Percentiles rank a stretch among this genome's conserved stretches.
phyloP scores from a whole-genome alignment of 495 filamentous ascomycete genomes.

The Entonaema liquescens region DNA sequence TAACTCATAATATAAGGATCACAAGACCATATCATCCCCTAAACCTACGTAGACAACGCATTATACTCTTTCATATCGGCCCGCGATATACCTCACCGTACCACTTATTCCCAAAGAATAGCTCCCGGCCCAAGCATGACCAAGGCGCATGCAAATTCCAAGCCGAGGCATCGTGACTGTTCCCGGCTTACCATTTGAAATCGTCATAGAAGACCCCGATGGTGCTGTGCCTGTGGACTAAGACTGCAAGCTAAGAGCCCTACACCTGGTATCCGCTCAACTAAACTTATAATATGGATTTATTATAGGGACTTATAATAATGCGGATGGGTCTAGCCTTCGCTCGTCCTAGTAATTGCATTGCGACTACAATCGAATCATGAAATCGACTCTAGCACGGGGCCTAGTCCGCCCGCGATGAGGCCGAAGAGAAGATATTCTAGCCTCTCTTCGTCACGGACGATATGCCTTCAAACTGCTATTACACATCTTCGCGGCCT shows the following conservation, averaged over 20 bases:
- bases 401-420: conserved; percentile 19
- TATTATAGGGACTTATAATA: neutral
- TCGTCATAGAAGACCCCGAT: neutral
- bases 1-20: neutral
- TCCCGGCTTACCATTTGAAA: neutral
- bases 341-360: neutral
- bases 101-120: neutral
- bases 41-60: neutral
- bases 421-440: conserved; percentile 21
- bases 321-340: neutral
- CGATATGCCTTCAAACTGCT: neutral
- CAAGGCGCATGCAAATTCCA: neutral
- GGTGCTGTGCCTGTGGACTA: neutral
- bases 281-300: neutral
- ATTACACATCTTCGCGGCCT: neutral
- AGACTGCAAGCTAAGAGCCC: neutral
- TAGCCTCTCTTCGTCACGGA: neutral
- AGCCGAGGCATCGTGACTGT: neutral
- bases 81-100: conserved; percentile 14
- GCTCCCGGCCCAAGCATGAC: neutral
- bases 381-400: neutral
- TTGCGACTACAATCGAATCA: neutral
- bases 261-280: neutral
- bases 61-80: conserved; percentile 26
- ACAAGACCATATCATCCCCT: neutral